Evolutionary conservation across 225 moss, liverwort and hornwort species (phyloP).

Genomic region (Bryoerythrophyllum caledonicum): DNA sequence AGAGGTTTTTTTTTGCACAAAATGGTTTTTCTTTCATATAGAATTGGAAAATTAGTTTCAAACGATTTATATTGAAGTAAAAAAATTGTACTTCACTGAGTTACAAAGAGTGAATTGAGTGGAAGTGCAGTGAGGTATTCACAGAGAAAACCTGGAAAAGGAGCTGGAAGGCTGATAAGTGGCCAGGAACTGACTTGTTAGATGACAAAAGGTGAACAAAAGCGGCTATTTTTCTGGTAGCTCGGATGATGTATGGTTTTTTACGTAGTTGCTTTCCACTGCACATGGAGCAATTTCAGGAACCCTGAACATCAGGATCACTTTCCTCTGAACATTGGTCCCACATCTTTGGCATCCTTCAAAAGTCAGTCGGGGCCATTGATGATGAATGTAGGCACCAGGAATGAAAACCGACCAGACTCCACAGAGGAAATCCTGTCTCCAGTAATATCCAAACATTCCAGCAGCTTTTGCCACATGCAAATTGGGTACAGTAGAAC

Average conservation of each 20-base stretch:
- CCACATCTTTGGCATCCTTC: no score
- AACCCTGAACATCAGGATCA: background rate
- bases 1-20: no score
- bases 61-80: no score
- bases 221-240: no score
- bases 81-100: no score
- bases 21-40: no score
- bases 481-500: no score
- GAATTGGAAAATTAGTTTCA: no score
- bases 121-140: no score
- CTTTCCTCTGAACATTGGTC: background rate
- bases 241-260: background rate
- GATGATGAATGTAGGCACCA: background rate
- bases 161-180: background rate
- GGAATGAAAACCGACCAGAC: slow-evolving; percentile 22
- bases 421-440: background rate
- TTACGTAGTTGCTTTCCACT: background rate
- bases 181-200: background rate
- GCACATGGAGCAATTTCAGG: background rate
- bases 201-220: background rate
- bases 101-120: no score
- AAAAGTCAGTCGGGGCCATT: background rate
- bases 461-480: background rate
- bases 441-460: slow-evolving; percentile 20
- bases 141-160: background rate